Evolutionary conservation across 2,329 filamentous ascomycete species (phyloP).

Genomic region (Cladorrhinum sp.): DNA sequence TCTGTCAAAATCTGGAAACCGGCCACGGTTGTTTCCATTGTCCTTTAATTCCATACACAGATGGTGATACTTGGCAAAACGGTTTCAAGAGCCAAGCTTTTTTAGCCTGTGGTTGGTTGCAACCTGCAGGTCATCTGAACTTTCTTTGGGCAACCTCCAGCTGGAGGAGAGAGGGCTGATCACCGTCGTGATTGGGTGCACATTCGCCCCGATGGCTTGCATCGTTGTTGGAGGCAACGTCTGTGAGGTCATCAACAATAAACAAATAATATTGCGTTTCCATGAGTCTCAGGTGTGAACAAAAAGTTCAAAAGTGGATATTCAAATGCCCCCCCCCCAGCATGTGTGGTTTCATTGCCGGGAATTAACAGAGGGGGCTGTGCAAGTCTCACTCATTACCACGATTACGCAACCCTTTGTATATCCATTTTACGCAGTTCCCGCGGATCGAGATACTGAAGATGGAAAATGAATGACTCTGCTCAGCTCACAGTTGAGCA

Average conservation of each 20-base stretch:
- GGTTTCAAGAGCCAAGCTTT: neutral
- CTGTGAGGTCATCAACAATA: neutral
- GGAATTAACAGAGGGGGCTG: conserved; percentile 11
- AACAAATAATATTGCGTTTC: neutral
- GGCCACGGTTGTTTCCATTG: neutral
- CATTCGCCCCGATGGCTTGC: neutral
- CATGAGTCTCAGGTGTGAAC: neutral
- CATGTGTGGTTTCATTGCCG: conserved; percentile 8
- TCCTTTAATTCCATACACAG: neutral
- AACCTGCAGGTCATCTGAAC: neutral
- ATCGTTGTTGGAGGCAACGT: neutral
- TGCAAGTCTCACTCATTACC: conserved; percentile 11
- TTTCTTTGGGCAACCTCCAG: no score
- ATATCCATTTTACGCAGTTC: neutral
- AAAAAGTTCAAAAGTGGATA: neutral
- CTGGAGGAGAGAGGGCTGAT: neutral
- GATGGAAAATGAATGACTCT: no score
- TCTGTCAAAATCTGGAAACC: neutral
- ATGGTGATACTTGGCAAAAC: neutral
- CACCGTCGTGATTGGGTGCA: neutral
- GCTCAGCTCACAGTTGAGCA: no score
- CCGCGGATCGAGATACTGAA: neutral
- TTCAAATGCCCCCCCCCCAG: neutral
- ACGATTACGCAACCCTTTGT: neutral
- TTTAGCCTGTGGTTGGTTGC: neutral